phyloP scores from a whole-genome alignment of 768 basidiomycete genomes.

The Cystobasidium tubakii region DNA sequence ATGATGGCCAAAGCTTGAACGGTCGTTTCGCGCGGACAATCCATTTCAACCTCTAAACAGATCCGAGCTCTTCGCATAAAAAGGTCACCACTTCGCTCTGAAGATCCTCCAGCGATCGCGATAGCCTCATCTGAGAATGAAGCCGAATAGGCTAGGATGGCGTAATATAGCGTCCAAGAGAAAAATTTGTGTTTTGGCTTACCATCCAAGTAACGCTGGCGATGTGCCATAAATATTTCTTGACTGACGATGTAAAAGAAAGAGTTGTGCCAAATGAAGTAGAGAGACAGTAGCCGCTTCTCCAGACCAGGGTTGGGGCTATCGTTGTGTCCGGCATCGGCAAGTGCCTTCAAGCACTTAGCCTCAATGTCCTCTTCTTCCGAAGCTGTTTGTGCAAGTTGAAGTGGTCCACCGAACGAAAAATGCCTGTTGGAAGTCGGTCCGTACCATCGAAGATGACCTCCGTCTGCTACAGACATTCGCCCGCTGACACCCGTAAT shows the following conservation, averaged over 20 bases:
- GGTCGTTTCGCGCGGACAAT: conserved; percentile 18
- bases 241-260: conserved; percentile 26
- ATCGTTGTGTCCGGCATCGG: neutral
- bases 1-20: conserved; percentile 30
- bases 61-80: conserved; percentile 18
- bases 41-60: conserved; percentile 21
- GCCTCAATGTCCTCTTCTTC: neutral
- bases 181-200: neutral
- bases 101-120: neutral
- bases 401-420: neutral
- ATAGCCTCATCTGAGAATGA: conserved; percentile 15
- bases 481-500: conserved; percentile 12
- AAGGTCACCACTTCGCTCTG: conserved; percentile 6
- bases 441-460: conserved; percentile 21
- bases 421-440: conserved; percentile 15
- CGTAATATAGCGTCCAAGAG: conserved; percentile 25
- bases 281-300: conserved; percentile 17
- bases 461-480: conserved; percentile 8
- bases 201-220: neutral
- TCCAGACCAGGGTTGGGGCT: neutral
- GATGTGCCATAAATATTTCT: conserved; percentile 13
- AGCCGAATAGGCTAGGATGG: conserved; percentile 15
- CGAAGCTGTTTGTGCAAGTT: neutral
- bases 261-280: conserved; percentile 28
- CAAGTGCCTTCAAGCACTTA: neutral